Evolutionary conservation across 2,329 filamentous ascomycete species (phyloP).

Genomic region (Sclerotiophoma versabilis): DNA sequence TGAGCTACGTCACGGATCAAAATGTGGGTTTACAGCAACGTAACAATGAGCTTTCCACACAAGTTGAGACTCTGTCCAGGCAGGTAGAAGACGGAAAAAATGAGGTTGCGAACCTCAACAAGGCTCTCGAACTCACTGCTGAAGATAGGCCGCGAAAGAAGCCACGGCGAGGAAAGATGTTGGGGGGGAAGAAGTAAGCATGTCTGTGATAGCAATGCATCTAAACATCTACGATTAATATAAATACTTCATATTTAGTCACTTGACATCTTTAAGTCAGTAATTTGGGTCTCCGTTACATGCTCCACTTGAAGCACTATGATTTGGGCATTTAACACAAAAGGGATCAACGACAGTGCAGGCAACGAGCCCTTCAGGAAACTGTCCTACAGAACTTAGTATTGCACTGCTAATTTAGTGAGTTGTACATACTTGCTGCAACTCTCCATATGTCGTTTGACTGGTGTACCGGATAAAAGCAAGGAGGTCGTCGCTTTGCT

Average conservation of each 20-base stretch:
- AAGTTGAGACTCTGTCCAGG: too few relatives aligned
- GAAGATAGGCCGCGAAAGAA: too few relatives aligned
- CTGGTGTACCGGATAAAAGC: not conserved
- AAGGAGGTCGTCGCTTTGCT: not conserved
- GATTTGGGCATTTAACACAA: too few relatives aligned
- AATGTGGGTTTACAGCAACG: too few relatives aligned
- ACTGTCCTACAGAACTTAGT: slow-evolving; percentile 10
- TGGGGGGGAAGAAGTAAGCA: not conserved
- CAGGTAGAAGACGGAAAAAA: too few relatives aligned
- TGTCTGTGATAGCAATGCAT: not conserved
- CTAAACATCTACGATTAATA: not conserved
- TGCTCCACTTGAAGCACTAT: too few relatives aligned
- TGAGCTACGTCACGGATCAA: too few relatives aligned
- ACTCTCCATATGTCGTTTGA: slow-evolving; percentile 13
- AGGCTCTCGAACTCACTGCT: too few relatives aligned
- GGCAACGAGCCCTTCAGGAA: not conserved
- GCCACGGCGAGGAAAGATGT: slow-evolving; percentile 12
- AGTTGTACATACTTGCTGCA: slow-evolving; percentile 12
- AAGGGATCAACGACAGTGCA: too few relatives aligned
- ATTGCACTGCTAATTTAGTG: not conserved
- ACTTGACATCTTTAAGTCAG: not conserved
- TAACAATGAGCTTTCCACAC: too few relatives aligned
- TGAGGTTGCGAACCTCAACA: too few relatives aligned
- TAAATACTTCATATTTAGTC: not conserved
- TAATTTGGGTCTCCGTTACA: too few relatives aligned